These are phyloP conservation scores for Saprolegnia diclina DNA, from an alignment of 352 stramenopile species.

Conservation along the genomic window DNA sequence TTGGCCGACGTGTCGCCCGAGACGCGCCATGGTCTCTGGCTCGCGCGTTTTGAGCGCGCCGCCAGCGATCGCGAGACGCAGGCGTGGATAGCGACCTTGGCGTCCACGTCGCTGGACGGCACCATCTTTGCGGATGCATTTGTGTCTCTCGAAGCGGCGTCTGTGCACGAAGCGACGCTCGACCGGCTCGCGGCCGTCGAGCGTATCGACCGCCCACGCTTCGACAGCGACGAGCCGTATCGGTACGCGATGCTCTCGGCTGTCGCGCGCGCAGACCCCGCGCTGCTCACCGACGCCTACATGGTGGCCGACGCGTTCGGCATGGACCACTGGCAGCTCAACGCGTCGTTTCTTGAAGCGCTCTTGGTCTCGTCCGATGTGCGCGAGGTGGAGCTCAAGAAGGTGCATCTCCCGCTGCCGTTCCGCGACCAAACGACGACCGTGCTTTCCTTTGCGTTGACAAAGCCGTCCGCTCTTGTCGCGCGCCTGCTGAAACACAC, in stretches of 20 bases:
- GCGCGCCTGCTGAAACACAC: slow-evolving; percentile 3
- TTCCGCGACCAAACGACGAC: background rate
- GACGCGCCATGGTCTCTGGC: background rate
- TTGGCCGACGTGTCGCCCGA: background rate
- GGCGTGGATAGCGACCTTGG: background rate
- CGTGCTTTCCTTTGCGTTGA: slow-evolving; percentile 6
- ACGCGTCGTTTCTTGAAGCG: slow-evolving; percentile 8
- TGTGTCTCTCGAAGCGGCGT: slow-evolving; percentile 11
- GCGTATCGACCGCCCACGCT: background rate
- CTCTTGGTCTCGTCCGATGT: background rate
- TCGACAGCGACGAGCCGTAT: slow-evolving; percentile 15
- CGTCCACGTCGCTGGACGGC: background rate
- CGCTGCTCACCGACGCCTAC: background rate
- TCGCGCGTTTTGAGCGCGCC: background rate
- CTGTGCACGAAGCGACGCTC: slow-evolving; percentile 3
- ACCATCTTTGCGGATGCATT: background rate
- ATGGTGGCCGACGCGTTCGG: background rate
- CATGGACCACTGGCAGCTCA: slow-evolving; percentile 17
- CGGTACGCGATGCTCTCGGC: background rate
- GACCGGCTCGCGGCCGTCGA: background rate
- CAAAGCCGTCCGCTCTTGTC: background rate
- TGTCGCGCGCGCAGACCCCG: background rate
- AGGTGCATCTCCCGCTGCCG: background rate
- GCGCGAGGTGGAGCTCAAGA: slow-evolving; percentile 24
- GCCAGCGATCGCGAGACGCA: background rate